Evolutionary conservation across 2,329 filamentous ascomycete genomes (phyloP), one percentile per base, ranked within the genome.

Genomic region (Colletotrichum tabaci): DNA sequence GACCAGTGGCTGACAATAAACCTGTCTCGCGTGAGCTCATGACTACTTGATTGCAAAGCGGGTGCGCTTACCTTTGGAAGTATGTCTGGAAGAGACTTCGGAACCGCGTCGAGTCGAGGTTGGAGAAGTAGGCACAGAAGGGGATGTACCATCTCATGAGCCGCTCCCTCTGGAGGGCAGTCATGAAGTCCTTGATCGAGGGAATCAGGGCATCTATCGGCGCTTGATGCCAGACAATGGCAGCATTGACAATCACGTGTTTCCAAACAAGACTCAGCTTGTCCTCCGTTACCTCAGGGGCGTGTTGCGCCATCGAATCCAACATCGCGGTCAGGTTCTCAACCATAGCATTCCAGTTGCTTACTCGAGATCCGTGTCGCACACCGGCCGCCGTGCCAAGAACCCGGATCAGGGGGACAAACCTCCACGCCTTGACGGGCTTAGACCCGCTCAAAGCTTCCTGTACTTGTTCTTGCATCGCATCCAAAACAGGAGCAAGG

Each of bases 71-170:
- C 89, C 90, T 94, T 80, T 97, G 94, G 75, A 98, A 95, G 68
- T 93, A 91, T 47, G 90, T 92, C 9, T 95, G 86, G 42, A 97
- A 87, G n/a, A 98, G 85, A 74, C 90, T 91, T 65, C 91, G 89
- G 78, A 98, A 99, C 49, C 93, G 89, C 64, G 92, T 89, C 2
- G 87, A 79, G 56, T 95, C 91, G 46, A 97, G 85, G 65, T 94
- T 89, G 0, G 94, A 92, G 75, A 96, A 91, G 63, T 94, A 91
- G 16, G 92, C 92, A 81, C 94, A 98, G 80, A 98, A 98, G 0
- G 91, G 88, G 53, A 98, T 87, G 79, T 98, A 98, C 84, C 91
- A 92, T 62, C 82, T 82, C 77, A 92, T 89, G 76, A 95, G 87
- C 1, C 87, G 87, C 55, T 92, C 90, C 62, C 88, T 88, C 4